phyloP scores from a whole-genome alignment of 139 green algal species.

The Chlorella sp. region DNA sequence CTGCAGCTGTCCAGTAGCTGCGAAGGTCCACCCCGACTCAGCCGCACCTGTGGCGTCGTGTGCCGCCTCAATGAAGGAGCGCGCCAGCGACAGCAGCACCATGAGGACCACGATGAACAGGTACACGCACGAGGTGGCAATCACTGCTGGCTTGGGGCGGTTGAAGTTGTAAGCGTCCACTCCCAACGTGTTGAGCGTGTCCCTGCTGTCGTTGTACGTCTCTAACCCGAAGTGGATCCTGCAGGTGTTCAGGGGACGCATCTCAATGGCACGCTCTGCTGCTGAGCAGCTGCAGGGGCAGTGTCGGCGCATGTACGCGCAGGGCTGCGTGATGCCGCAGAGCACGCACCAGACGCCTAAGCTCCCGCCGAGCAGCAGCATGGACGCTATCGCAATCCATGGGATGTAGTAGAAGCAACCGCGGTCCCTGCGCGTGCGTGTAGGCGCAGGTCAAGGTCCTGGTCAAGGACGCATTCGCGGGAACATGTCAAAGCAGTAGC shows the following conservation, averaged over 20 bases:
- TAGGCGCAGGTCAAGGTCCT: too few relatives aligned
- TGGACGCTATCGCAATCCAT: conserved; percentile 17
- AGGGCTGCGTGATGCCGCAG: too few relatives aligned
- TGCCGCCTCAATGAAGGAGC: conserved; percentile 32
- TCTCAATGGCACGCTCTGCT: background rate
- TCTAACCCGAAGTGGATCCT: conserved; percentile 13
- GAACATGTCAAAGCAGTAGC: too few relatives aligned
- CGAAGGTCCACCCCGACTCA: background rate
- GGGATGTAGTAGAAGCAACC: conserved; percentile 31
- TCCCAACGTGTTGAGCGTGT: background rate
- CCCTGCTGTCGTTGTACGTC: background rate
- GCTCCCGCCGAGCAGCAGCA: background rate
- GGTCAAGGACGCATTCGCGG: too few relatives aligned
- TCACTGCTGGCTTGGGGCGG: background rate
- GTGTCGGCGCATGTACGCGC: too few relatives aligned
- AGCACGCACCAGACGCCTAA: conserved; percentile 32
- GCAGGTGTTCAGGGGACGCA: background rate
- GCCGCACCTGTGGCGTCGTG: conserved; percentile 31
- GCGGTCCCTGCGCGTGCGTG: conserved; percentile 7
- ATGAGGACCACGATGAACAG: background rate
- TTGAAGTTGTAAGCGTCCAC: background rate
- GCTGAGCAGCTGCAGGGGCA: background rate
- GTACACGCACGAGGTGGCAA: background rate
- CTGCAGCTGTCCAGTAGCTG: background rate
- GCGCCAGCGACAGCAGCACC: conserved; percentile 9